Conservation (phyloP, 345 rosid species). For the Populus tremula region DNA sequence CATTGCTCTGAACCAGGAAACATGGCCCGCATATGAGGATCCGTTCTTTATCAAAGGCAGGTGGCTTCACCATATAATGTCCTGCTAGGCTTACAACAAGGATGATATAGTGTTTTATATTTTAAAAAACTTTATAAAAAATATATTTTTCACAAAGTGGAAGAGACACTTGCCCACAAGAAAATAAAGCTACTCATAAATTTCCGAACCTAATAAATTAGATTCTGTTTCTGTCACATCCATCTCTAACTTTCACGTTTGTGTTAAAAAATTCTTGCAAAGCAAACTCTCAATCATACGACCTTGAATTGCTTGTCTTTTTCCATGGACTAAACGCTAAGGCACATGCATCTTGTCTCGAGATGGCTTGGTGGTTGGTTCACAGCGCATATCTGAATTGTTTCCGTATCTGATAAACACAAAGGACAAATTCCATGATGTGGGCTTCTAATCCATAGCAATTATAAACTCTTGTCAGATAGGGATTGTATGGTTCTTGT, state of each 20-base stretch:
- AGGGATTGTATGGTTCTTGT: not conserved
- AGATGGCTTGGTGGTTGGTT: not conserved
- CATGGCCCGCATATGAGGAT: not conserved
- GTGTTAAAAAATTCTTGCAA: not conserved
- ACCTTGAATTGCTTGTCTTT: conserved; percentile 2
- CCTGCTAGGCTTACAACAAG: no score
- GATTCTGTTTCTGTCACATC: conserved; percentile 12
- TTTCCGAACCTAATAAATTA: not conserved
- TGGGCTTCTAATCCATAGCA: not conserved
- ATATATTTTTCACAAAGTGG: no score
- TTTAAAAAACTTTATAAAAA: no score
- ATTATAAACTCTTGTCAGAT: not conserved
- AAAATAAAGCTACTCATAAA: no score
- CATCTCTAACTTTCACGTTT: not conserved
- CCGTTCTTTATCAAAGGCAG: not conserved
- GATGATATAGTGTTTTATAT: no score
- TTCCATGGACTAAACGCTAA: not conserved
- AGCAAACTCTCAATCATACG: not conserved
- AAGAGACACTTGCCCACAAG: no score
- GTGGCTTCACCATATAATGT: no score
- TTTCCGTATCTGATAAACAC: not conserved
- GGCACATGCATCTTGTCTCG: not conserved
- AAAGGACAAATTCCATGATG: not conserved
- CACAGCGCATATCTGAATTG: not conserved
- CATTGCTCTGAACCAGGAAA: no score